Conservation (phyloP, 1,139 yeast genomes). For the Blastobotrys illinoisensis region DNA sequence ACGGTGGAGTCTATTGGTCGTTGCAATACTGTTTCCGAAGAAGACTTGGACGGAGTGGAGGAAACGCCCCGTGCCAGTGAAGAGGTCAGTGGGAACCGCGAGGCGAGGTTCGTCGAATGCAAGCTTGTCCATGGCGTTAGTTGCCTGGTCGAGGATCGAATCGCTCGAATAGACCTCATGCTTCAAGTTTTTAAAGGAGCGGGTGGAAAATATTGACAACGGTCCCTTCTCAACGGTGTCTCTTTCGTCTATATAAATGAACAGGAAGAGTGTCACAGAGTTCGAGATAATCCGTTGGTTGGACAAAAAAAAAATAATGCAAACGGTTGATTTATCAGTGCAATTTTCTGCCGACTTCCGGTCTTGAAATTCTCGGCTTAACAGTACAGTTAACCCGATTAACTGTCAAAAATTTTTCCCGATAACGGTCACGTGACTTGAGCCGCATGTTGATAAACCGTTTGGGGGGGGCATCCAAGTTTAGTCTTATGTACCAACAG, state of each 20-base stretch:
- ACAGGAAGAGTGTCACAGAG: neutral
- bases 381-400: neutral
- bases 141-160: neutral
- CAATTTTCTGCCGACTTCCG: neutral
- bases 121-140: neutral
- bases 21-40: neutral
- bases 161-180: neutral
- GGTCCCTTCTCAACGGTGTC: neutral
- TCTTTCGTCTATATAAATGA: neutral
- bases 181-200: neutral
- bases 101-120: neutral
- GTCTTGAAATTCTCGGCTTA: neutral
- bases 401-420: neutral
- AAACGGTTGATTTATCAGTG: neutral
- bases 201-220: neutral
- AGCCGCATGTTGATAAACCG: too few relatives aligned
- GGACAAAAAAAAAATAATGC: neutral
- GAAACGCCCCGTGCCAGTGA: neutral
- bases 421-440: neutral
- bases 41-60: neutral
- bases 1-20: neutral
- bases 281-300: neutral
- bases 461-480: too few relatives aligned
- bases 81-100: neutral
- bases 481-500: too few relatives aligned